Base-by-base conservation (phyloP, 139 green algal genomes). In the Chlorella sorokiniana region DNA sequence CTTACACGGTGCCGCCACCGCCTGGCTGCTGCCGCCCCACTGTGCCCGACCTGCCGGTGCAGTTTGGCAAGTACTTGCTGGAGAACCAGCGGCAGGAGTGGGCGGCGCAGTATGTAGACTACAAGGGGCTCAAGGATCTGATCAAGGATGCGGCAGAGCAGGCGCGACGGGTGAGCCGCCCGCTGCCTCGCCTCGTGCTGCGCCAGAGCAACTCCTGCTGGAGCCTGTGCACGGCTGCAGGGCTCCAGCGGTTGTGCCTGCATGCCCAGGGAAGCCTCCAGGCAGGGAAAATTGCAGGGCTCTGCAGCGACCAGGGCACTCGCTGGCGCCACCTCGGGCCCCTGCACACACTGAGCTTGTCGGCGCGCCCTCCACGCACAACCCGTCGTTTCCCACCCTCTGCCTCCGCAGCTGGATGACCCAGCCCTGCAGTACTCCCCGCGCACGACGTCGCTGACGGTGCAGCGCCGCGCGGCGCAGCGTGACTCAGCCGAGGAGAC, bases 41-140 rank as follows among this genome's bases (percentile, higher is more conserved):
- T 14, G 42, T 29, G 42, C 22, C 42, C 40, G 35, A 59, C 31
- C n/a, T n/a, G 20, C 64, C 68, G 35, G 20, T 74, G 78, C 76
- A 90, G 84, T 97, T 94, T 81, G 93, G 93, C 31, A 93, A 94
- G 48, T 97, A 97, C 51, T 84, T 97, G 6, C 89, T 95, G 51
- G 92, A 94, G 69, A 94, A 95, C 41, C 35, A 76, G 51, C 64
- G 84, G 42, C 25, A 51, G 1, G 63, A 83, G 52, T 88, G 84
- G 84, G 16, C 27, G 8, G 4, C 51, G 0, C 73, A 86, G 20
- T 86, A 86, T 44, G 51, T 86, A 33, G 81, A 92, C 70, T 93
- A 93, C 77, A 89, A 86, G 78, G 84, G 68, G 1, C 90, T 98
- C 0, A 98, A 98, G 86, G 91, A 97, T 72, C 83, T 96, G 33